Conservation (phyloP, 305 asterid genomes). For the Solanum hybrid region DNA sequence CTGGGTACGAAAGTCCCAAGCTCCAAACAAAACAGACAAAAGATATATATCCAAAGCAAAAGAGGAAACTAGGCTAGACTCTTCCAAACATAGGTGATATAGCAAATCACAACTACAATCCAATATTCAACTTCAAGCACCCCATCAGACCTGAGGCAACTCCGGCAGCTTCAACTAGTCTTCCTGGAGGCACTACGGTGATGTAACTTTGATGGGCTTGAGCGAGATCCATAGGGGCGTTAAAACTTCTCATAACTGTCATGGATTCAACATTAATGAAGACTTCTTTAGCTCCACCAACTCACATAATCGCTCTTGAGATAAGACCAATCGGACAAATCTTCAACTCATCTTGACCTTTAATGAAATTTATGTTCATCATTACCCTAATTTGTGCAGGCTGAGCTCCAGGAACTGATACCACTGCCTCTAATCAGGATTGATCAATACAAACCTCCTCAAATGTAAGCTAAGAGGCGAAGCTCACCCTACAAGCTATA, state of each 20-base stretch:
- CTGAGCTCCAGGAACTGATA: not conserved
- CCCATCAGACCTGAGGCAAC: not conserved
- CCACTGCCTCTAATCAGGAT: not conserved
- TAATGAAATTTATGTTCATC: not conserved
- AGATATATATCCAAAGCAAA: not conserved
- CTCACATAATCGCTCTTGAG: not conserved
- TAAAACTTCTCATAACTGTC: not conserved
- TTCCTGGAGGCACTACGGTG: not conserved
- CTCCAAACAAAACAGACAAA: not conserved
- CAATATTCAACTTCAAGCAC: not conserved
- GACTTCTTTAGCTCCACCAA: not conserved
- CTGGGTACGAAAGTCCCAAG: not conserved
- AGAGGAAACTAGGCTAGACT: not conserved
- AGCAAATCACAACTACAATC: not conserved
- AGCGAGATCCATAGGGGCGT: not conserved
- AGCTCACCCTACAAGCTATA: not conserved
- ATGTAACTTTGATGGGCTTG: not conserved
- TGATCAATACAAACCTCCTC: not conserved
- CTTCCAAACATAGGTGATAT: not conserved
- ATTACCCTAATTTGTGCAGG: not conserved
- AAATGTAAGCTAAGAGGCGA: not conserved
- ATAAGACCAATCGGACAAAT: not conserved
- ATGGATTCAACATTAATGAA: not conserved
- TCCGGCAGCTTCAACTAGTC: not conserved
- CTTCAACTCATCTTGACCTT: not conserved